Evolutionary conservation across 2,329 filamentous ascomycete species (phyloP).

Genomic region (Thielaviopsis populi): DNA sequence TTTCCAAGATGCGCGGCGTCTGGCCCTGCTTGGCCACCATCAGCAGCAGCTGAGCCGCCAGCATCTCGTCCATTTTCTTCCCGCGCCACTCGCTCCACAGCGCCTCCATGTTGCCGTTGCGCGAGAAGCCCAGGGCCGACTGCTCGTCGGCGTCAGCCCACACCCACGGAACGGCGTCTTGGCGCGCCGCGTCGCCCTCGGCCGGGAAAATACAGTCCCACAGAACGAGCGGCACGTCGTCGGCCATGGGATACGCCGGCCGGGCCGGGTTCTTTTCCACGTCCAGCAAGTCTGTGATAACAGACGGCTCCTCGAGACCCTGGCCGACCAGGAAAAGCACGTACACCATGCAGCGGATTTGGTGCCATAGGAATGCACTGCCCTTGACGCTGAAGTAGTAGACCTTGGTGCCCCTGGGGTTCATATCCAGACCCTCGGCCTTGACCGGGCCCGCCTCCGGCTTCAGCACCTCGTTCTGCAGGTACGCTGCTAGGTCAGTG

Average conservation of each 20-base stretch:
- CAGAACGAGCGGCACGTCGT: slow-evolving; percentile 76
- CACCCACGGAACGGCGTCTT: slow-evolving; percentile 59
- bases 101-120: slow-evolving; percentile 52
- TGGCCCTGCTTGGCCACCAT: slow-evolving; percentile 33
- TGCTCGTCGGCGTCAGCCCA: slow-evolving; percentile 53
- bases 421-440: slow-evolving; percentile 2
- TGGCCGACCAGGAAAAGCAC: slow-evolving; percentile 89
- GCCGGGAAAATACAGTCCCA: slow-evolving; percentile 82
- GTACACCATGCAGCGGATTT: slow-evolving; percentile 87
- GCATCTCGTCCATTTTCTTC: slow-evolving; percentile 76
- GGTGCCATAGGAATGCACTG: slow-evolving; percentile 93
- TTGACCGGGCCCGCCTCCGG: slow-evolving; percentile 18
- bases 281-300: slow-evolving; percentile 65
- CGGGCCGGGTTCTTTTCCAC: slow-evolving; percentile 53
- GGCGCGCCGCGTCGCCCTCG: slow-evolving; percentile 23
- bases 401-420: slow-evolving; percentile 40
- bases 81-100: slow-evolving; percentile 74
- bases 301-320: slow-evolving; percentile 58
- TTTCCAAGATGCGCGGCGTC: slow-evolving; percentile 9
- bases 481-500: slow-evolving; percentile 39
- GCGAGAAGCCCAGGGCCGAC: slow-evolving; percentile 45
- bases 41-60: slow-evolving; percentile 60
- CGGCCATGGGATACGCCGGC: slow-evolving; percentile 81
- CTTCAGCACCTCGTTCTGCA: slow-evolving; percentile 29
- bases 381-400: slow-evolving; percentile 83